Evolutionary conservation across 192 early-diverging fungal genomes (phyloP), one percentile per base, ranked within the genome.

Genomic region (Mortierella hygrophila): DNA sequence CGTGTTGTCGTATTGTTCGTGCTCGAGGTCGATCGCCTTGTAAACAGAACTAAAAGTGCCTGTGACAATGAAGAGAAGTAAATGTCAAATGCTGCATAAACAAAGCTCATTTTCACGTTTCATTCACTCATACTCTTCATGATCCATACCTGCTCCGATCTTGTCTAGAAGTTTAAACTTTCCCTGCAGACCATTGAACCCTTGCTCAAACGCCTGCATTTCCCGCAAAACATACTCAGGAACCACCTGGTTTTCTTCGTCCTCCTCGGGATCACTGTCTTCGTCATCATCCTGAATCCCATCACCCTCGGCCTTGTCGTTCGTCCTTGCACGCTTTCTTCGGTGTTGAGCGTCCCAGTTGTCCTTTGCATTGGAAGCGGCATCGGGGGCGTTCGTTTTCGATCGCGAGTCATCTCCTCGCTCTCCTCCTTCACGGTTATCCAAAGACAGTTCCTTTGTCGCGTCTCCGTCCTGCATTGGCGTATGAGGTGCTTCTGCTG

Each of bases 21-120:
- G 93, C 42, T 92, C 86, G 15, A 95, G 79, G 77, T 99, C 97
- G 20, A 96, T 80, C 5, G 97, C 97, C 82, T 95, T 97, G 89
- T 98, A 99, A 5, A 99, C 98, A 0, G 94, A 94, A 81, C 95
- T 96, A 80, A 98, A 99, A 0, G 97, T 98, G 18, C 98, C 95
- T 95, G 76, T 68, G 7, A 81, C 41, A 44, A 23, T 54, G 20
- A 38, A 11, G 10, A 6, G 6, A 37, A 26, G 13, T 54, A 47
- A 60, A 10, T 11, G 32, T 44, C 52, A 52, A n/a, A 74, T 0
- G 8, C 29, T 46, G 8, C 20, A 23, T 46, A 32, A 40, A 13
- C 0, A 32, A 20, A 15, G 65, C 37, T 13, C 7, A 0, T 15
- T 42, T 41, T 42, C 9, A 35, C 69, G 35, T 23, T 41, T 18